Evolutionary conservation across 352 stramenopile species (phyloP), one percentile per base, ranked within the genome.

Genomic region (Phytophthora brassicae): DNA sequence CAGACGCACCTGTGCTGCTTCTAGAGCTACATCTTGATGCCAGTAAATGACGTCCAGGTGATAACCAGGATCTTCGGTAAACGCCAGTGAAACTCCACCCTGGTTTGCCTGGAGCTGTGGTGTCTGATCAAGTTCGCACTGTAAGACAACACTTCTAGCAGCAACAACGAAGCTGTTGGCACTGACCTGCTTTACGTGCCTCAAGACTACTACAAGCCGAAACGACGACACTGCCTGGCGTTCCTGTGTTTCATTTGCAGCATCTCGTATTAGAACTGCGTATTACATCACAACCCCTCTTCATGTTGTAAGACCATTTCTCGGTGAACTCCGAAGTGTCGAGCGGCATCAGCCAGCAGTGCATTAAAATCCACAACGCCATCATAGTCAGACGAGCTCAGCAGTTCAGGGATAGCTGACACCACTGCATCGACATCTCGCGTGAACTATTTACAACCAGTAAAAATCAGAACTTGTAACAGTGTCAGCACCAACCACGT

Each of bases 11-110:
- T 86, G 77, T 23, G 77, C 72, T 33, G 56, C 20, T 13, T 81
- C 64, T 13, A 57, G 38, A n/a, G 72, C 31, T 7, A 73, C 57
- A 17, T 65, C 54, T 49, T 57, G 52, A 64, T 86, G 70, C 74
- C 74, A 84, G 54, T 84, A 86, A 29, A 86, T 66, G 11, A 72
- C 59, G 39, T 86, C 74, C 23, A 86, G 35, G 41, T 81, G 57
- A 52, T 52, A 78, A 36, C 41, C 53, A 38, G 61, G 42, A 23
- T 80, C 56, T 20, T 51, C 48, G 20, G 73, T 64, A 45, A 86
- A 84, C 17, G 59, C 43, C 6, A 20, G 29, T 1, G 68, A 56
- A 12, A 54, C 54, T 56, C 58, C 41, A 14, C 12, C 24, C 19
- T 68, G 60, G 29, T 42, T 72, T 16, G 35, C 16, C 2, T 52